Evolutionary conservation across 225 moss, liverwort and hornwort species (phyloP).

Genomic region (Thuidium tamariscinum): DNA sequence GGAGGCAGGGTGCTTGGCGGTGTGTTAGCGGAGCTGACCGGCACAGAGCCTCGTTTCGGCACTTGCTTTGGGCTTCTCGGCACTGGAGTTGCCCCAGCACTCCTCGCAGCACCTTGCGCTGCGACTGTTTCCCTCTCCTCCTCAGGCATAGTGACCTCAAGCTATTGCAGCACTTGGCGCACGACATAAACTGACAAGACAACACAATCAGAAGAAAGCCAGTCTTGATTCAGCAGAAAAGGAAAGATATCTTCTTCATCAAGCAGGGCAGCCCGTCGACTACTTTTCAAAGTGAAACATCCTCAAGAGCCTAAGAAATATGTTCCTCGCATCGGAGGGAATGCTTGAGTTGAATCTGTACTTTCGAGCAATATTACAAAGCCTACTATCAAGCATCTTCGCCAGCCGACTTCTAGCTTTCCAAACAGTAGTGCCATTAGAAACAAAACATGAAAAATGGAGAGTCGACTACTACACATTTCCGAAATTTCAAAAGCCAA

Average conservation of each 20-base stretch:
- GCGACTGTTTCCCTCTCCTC: neutral
- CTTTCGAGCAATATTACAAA: too few relatives aligned
- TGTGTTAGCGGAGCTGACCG: neutral
- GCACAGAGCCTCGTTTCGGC: neutral
- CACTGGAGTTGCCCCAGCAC: neutral
- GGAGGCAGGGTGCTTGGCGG: slow-evolving; percentile 7
- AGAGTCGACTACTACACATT: neutral
- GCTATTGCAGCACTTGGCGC: neutral
- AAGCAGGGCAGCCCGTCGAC: neutral
- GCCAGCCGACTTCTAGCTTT: neutral
- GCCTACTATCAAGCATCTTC: neutral
- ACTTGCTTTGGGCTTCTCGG: slow-evolving; percentile 2
- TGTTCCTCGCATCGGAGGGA: too few relatives aligned
- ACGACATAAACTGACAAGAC: neutral
- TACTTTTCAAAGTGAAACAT: neutral
- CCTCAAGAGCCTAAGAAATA: neutral
- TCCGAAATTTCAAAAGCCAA: neutral
- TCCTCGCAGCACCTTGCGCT: neutral
- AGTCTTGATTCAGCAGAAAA: neutral
- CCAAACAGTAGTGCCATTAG: neutral
- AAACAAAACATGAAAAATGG: neutral
- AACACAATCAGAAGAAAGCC: neutral
- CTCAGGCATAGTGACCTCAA: neutral
- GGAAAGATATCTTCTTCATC: neutral
- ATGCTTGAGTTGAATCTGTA: too few relatives aligned